Base-by-base conservation (phyloP, 192 early-diverging fungal species). In the Linnemannia zychae region DNA sequence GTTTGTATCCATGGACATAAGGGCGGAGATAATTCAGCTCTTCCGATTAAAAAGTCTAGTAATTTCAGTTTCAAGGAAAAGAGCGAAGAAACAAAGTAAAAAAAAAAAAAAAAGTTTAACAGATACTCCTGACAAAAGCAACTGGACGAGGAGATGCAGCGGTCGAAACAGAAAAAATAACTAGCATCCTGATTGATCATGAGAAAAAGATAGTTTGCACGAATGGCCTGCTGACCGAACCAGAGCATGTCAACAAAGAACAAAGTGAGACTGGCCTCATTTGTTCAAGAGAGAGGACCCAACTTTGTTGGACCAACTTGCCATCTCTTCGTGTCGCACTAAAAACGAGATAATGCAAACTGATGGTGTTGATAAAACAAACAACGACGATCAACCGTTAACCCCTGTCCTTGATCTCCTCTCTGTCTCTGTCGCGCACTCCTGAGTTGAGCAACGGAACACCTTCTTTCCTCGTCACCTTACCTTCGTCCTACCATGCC, bases 321-420 rank as follows among this genome's bases (percentile, higher is more conserved):
- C 0, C 4, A 28, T 24, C 40, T 70, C 36, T 37, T 70, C 44
- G 37, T 15, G 60, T 60, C 7, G 17, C 65, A 76, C 74, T 6
- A 44, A 9, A 44, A 76, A n/a, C n/a, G 65, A 76, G 74, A 67
- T 76, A 63, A 67, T 76, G 74, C 57, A 76, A 76, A 76, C n/a
- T 37, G 74, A 48, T 66, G 74, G 49, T n/a, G 28, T 65, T 48
- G 60, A 76, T 67, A 67, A 75, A 63, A 46, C 53, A 44, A 65
- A 75, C 20, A 44, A 24, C 33, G n/a, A 70, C 70, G 46, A 48
- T 24, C 11, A n/a, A 24, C 24, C 31, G 13, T 18, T 47, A 18
- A 28, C 38, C 28, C 17, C 5, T 20, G 22, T 31, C 70, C 18
- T 33, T 12, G 11, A 17, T 71, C 38, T 33, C 67, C 38, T 18